Evolutionary conservation across 768 basidiomycete genomes (phyloP).

Genomic region (Agaricus subrufescens): DNA sequence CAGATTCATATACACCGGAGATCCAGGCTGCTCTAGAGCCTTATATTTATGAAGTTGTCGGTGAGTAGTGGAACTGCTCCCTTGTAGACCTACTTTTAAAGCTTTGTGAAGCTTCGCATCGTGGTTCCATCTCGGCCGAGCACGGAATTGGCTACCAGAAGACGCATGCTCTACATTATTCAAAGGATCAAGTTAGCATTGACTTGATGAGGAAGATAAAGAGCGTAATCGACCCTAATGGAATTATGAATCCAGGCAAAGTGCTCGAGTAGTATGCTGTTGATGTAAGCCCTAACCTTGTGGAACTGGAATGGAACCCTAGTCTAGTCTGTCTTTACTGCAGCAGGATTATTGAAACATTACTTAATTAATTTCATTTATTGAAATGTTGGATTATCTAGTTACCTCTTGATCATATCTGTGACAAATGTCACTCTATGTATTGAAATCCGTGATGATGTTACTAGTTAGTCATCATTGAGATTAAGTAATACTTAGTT

Average conservation of each 20-base stretch:
- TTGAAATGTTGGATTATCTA: too few relatives aligned
- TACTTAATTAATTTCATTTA: too few relatives aligned
- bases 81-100: not conserved
- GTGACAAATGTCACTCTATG: too few relatives aligned
- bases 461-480: too few relatives aligned
- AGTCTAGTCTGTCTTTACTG: slow-evolving; percentile 19
- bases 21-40: slow-evolving; percentile 89
- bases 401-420: too few relatives aligned
- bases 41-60: slow-evolving; percentile 79
- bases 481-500: too few relatives aligned
- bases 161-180: slow-evolving; percentile 83
- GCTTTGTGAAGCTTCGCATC: slow-evolving; percentile 50
- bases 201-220: slow-evolving; percentile 91
- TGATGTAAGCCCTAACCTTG: slow-evolving; percentile 32
- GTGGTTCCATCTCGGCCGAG: slow-evolving; percentile 94
- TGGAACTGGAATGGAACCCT: slow-evolving; percentile 24
- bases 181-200: slow-evolving; percentile 75
- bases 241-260: slow-evolving; percentile 93
- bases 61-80: not conserved
- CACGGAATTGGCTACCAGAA: slow-evolving; percentile 98
- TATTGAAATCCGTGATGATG: too few relatives aligned
- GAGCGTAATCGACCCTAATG: slow-evolving; percentile 79
- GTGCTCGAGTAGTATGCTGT: slow-evolving; percentile 43
- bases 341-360: too few relatives aligned
- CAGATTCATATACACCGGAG: slow-evolving; percentile 75